These are phyloP conservation scores for Thielaviopsis populi DNA, from an alignment of 2,329 filamentous ascomycete genomes.

Conservation along the genomic window DNA sequence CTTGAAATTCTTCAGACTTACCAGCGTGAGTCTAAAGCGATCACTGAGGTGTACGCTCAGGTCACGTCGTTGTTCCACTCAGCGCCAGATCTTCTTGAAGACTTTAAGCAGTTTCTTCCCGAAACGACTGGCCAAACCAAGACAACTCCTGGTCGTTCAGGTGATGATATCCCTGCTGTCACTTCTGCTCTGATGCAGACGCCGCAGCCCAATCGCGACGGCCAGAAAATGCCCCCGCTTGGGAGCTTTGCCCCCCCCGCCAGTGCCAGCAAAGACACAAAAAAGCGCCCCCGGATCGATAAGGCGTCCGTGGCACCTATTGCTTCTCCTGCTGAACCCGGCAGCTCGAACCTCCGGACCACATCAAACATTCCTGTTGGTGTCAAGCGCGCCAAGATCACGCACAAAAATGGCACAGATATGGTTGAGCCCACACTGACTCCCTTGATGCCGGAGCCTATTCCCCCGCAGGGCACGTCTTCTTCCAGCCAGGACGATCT, in stretches of 20 bases:
- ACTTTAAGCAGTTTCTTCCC: constrained; percentile 96
- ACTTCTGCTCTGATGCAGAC: constrained; percentile 34
- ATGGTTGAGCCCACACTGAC: constrained; percentile 75
- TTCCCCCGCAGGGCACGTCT: constrained; percentile 58
- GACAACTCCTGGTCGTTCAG: constrained; percentile 36
- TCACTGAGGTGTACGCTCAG: constrained; percentile 94
- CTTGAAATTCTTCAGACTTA: constrained; percentile 97
- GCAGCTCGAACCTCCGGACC: constrained; percentile 13
- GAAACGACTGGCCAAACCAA: constrained; percentile 54
- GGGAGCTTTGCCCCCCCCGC: constrained; percentile 79
- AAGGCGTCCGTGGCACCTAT: constrained; percentile 34
- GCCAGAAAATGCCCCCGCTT: constrained; percentile 76
- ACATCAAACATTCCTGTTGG: constrained; percentile 10
- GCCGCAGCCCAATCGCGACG: constrained; percentile 40
- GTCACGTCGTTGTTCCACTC: constrained; percentile 88
- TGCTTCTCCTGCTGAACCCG: constrained; percentile 9
- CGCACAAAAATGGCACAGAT: constrained; percentile 48
- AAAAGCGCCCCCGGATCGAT: constrained; percentile 61
- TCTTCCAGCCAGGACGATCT: constrained; percentile 75
- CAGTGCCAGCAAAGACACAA: constrained; percentile 76
- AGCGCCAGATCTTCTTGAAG: constrained; percentile 85
- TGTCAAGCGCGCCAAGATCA: constrained; percentile 56
- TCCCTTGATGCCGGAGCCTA: constrained; percentile 72
- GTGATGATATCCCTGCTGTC: constrained; percentile 44
- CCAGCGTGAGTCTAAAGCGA: constrained; percentile 93